Base-by-base conservation (phyloP, 2,329 filamentous ascomycete genomes). In the Talaromyces sp. region DNA sequence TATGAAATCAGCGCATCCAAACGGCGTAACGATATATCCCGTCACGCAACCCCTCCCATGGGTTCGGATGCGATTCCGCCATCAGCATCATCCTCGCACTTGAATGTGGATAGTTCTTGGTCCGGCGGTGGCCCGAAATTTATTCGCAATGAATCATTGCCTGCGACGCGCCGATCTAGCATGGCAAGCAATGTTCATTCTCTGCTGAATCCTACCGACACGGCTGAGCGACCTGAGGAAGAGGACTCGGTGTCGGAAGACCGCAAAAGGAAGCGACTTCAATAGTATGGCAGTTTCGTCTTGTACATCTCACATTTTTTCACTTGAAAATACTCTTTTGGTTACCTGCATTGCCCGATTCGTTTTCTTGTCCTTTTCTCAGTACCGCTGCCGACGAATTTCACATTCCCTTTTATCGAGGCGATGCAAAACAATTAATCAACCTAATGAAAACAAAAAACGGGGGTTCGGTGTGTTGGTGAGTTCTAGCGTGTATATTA, bases 171-270 rank as follows among this genome's bases (percentile, higher is more conserved):
- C 60, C 81, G 87, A 63, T 87, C 85, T 30, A 89, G 87, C 69
- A 89, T 90, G 87, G 87, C 87, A 6, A 89, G 87, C 66, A 89
- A 87, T 67, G 84, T 88, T 27, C 86, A 88, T 70, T 86, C 83
- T 5, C 73, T 90, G 28, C 79, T 90, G 0, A 90, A 90, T 66
- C 88, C 87, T 5, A 85, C 87, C 14, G 87, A 89, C 66, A 89
- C 87, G 1, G 85, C 83, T 1, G 87, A 89, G 72, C 75, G 86
- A 62, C 83, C 85, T 23, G 86, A 87, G 53, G 87, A 89, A 70
- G 87, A 89, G 62, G 81, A 86, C 62, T 78, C 81, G 52, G 59
- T 81, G 59, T 74, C 76, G 56, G 85, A 87, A 23, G 85, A 88
- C 62, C 79, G 87, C 63, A 88, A 88, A 76, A 79, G 86, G 66